Conservation (phyloP, 2,329 filamentous ascomycete species). For the Stromatinia cepivora region DNA sequence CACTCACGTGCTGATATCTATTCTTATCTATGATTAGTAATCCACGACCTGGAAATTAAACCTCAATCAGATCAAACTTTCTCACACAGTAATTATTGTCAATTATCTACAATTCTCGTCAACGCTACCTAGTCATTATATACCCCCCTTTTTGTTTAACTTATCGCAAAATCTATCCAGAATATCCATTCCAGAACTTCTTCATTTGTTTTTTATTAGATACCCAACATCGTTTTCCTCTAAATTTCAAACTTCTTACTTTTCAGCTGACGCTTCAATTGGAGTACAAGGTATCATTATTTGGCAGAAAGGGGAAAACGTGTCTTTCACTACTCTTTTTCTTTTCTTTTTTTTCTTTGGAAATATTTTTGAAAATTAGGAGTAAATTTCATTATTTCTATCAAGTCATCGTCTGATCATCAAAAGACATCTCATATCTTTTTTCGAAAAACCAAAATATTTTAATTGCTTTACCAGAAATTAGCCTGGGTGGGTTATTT, state of each 20-base stretch:
- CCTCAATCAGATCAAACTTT: slow-evolving; percentile 5
- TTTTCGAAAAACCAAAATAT: not conserved
- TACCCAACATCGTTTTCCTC: not conserved
- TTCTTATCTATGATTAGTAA: slow-evolving; percentile 3
- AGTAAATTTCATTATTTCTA: slow-evolving; percentile 13
- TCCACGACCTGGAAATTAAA: not conserved
- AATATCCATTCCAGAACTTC: not conserved
- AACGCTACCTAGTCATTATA: not conserved
- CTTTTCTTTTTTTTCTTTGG: not conserved
- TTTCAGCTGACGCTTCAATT: not conserved
- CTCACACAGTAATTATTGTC: slow-evolving; percentile 25
- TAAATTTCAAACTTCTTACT: not conserved
- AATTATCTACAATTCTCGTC: slow-evolving; percentile 30
- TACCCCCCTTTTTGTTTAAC: slow-evolving; percentile 2
- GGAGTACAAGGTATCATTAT: not conserved
- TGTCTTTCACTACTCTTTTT: slow-evolving; percentile 1
- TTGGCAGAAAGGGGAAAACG: not conserved
- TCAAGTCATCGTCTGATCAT: slow-evolving; percentile 4
- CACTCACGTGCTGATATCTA: not conserved
- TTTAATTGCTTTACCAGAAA: not conserved
- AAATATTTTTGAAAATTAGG: not conserved
- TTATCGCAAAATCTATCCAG: not conserved
- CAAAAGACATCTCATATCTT: not conserved
- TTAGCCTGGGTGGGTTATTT: not conserved
- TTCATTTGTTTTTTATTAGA: not conserved